Evolutionary conservation across 73 alveolate species (phyloP).

Genomic region (Paramecium sexaurelia): DNA sequence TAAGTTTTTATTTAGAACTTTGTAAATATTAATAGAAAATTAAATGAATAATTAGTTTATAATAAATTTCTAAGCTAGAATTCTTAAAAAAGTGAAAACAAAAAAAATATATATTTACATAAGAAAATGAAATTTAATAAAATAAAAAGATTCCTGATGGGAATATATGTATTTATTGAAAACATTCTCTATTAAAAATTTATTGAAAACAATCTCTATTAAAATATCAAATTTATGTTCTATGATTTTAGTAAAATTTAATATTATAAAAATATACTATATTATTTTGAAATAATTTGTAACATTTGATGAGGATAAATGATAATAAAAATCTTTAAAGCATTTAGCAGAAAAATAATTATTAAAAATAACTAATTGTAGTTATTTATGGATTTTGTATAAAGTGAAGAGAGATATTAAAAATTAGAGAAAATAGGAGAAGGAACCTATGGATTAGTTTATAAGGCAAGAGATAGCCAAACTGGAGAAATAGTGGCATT

Average conservation of each 20-base stretch:
- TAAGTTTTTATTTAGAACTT: too few species aligned
- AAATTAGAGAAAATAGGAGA: constrained; percentile 95
- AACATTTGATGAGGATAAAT: not conserved
- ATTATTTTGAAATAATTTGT: not conserved
- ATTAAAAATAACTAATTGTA: constrained; percentile 8
- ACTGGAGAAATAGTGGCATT: constrained; percentile 93
- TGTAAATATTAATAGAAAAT: too few species aligned
- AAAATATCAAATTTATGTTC: not conserved
- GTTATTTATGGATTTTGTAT: constrained; percentile 40
- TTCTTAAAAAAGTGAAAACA: too few species aligned
- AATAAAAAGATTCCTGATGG: too few species aligned
- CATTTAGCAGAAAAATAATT: not conserved
- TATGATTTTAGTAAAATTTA: not conserved
- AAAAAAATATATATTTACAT: too few species aligned
- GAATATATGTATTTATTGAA: too few species aligned
- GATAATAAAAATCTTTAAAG: not conserved
- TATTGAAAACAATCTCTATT: not conserved
- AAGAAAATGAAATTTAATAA: too few species aligned
- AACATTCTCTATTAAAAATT: too few species aligned
- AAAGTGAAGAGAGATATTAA: constrained; percentile 81
- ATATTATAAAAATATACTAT: not conserved
- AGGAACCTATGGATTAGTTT: constrained; percentile 98
- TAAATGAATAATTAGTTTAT: too few species aligned
- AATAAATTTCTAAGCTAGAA: too few species aligned
- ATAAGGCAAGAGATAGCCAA: constrained; percentile 84